Base-by-base conservation (phyloP, 176 grass and related monocot species). In the Zea mays region DNA sequence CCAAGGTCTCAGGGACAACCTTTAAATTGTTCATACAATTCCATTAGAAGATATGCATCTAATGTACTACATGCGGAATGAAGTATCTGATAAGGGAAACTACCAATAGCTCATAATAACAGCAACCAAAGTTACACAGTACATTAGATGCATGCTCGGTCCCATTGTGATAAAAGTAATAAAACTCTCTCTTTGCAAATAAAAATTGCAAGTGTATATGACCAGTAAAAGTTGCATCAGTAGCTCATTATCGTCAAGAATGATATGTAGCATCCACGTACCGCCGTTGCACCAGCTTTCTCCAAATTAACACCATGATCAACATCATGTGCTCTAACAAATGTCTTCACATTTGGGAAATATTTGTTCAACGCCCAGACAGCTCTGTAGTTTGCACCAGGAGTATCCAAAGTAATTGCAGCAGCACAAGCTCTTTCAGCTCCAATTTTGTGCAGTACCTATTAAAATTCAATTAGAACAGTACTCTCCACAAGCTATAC, bases 401-500 rank as follows among this genome's bases (percentile, higher is more conserved):
- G 96, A 71, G 96, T 99, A 88, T 98, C 96, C 84, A 98, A 85
- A 86, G 96, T 91, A 74, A 99, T 99, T 27, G 96, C 96, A 79
- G 90, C 92, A 86, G 96, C 96, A 46, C 92, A 99, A 72, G 96
- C 96, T 77, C 96, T 88, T 72, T 99, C 96, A 78, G 92, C 96
- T 45, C 96, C 96, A 85, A 99, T 87, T 95, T 99, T 95, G 82
- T 99, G 96, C 65, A 99, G 85, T 86, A 99, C 90, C 96, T 99
- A 73, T 41, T 68, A 59, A 76, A 71, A 52, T 62, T 36, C 59
- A 76, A 71, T 60, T 15, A 73, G 71, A 73, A 70, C 39, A 19
- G 34, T 59, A 43, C 38, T 61, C 86, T 56, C 71, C 40, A 62
- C 15, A 80, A 48, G 60, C 1, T 45, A 15, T 65, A 74, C 1